Conservation (phyloP, 768 basidiomycete species). For the Kwoniella shandongensis region DNA sequence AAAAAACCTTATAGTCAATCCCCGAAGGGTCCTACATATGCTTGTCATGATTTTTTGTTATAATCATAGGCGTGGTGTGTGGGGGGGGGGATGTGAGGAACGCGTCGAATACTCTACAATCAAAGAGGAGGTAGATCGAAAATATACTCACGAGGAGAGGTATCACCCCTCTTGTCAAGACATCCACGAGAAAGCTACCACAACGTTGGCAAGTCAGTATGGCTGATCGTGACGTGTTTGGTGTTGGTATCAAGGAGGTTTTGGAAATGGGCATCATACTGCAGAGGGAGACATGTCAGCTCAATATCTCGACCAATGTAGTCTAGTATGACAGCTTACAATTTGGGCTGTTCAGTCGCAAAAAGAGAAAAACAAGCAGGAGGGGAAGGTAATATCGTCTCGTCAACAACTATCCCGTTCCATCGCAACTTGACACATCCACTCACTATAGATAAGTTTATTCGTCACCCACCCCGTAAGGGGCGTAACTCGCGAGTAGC, state of each 20-base stretch:
- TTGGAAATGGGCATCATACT: constrained; percentile 17
- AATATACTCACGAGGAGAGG: constrained; percentile 11
- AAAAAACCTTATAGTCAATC: constrained; percentile 40
- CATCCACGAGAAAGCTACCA: background rate
- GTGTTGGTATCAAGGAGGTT: background rate
- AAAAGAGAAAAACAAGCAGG: constrained; percentile 13
- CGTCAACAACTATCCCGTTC: background rate
- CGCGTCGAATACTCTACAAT: background rate
- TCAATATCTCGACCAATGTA: background rate
- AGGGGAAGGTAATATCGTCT: background rate
- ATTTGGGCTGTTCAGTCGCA: constrained; percentile 35
- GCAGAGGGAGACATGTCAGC: constrained; percentile 1
- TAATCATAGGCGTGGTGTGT: constrained; percentile 40
- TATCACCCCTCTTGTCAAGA: constrained; percentile 2
- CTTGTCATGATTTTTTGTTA: constrained; percentile 45
- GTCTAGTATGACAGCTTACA: constrained; percentile 18
- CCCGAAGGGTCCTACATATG: constrained; percentile 51
- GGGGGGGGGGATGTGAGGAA: background rate
- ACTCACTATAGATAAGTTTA: constrained; percentile 49
- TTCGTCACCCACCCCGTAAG: constrained; percentile 41
- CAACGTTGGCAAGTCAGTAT: background rate
- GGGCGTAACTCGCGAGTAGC: constrained; percentile 48
- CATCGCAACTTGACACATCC: too few relatives aligned
- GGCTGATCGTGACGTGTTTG: background rate
- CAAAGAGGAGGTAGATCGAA: background rate